Conservation (phyloP, 2,329 filamentous ascomycete species). For the Bretziella fagacearum region DNA sequence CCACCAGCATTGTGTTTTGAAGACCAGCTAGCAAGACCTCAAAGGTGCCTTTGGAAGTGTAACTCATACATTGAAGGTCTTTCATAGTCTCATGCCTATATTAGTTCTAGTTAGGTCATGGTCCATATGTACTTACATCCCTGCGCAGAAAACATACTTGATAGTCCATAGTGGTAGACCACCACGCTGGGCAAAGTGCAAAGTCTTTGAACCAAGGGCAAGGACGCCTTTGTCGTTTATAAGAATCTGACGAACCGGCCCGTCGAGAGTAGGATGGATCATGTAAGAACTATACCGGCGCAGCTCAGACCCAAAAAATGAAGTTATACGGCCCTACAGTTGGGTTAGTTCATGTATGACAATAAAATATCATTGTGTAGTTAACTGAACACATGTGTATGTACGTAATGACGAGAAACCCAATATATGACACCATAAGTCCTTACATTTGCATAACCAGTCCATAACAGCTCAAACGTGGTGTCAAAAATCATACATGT, state of each 20-base stretch:
- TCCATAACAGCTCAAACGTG: slow-evolving; percentile 79
- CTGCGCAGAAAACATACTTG: slow-evolving; percentile 30
- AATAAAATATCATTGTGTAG: background rate
- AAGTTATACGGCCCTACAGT: slow-evolving; percentile 66
- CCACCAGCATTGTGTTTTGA: slow-evolving; percentile 70
- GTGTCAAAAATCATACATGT: slow-evolving; percentile 80
- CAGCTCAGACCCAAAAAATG: slow-evolving; percentile 72
- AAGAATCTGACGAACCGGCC: slow-evolving; percentile 70
- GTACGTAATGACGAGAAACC: background rate
- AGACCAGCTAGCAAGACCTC: slow-evolving; percentile 78
- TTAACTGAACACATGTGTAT: background rate
- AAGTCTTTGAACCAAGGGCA: slow-evolving; percentile 61
- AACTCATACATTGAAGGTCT: slow-evolving; percentile 87
- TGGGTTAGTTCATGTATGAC: background rate
- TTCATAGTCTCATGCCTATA: slow-evolving; percentile 32
- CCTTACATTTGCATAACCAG: slow-evolving; percentile 41
- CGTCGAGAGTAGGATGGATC: slow-evolving; percentile 56
- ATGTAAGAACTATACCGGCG: slow-evolving; percentile 83
- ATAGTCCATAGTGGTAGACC: slow-evolving; percentile 83
- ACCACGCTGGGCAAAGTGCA: slow-evolving; percentile 75
- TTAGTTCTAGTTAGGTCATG: background rate
- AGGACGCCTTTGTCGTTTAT: slow-evolving; percentile 85
- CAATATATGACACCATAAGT: background rate
- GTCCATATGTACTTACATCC: background rate
- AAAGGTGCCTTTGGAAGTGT: slow-evolving; percentile 67